Base-by-base conservation (phyloP, 2,329 filamentous ascomycete species). In the Fusarium cyanostomum region DNA sequence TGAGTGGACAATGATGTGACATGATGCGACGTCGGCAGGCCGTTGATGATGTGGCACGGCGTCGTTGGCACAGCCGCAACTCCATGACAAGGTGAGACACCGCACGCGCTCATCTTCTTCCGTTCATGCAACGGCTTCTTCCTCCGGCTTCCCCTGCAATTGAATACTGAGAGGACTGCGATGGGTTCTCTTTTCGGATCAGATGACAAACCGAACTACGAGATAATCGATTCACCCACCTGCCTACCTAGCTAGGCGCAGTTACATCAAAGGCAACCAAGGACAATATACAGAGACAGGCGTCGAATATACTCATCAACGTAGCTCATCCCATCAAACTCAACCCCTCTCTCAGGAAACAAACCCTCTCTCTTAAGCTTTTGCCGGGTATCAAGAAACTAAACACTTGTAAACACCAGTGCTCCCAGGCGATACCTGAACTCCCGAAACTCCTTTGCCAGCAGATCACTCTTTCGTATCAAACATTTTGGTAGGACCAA, bases 401-500 rank as follows among this genome's bases (percentile, higher is more conserved):
- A 65, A 52, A 48, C 35, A 52, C 28, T 42, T 41, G 27, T 42
- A 8, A 65, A 67, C 56, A 48, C 63, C 49, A 30, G 45, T 42
- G n/a, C 7, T 31, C 15, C 39, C 7, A 31, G 18, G 44, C 49
- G 15, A 31, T 21, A 33, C 33, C 13, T 31, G 38, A 51, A 34
- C 51, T 33, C 28, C 30, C 45, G 43, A 55, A 54, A n/a, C 35
- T 21, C 21, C 21, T 21, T 21, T 6, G n/a, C 34, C 26, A 41
- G n/a, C 21, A 30, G 18, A 24, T 16, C 28, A 8, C 33, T 24
- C 21, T 21, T 18, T n/a, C n/a, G 7, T 31, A 31, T 63, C 41
- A 62, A 28, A 30, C 43, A 21, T 48, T 18, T n/a, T 62, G 51
- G 34, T 66, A 66, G 27, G 70, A 73, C 71, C 72, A 74, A 16